These are phyloP conservation scores for Scutellaria barbata DNA, from an alignment of 257 asterid genomes.

Conservation along the genomic window DNA sequence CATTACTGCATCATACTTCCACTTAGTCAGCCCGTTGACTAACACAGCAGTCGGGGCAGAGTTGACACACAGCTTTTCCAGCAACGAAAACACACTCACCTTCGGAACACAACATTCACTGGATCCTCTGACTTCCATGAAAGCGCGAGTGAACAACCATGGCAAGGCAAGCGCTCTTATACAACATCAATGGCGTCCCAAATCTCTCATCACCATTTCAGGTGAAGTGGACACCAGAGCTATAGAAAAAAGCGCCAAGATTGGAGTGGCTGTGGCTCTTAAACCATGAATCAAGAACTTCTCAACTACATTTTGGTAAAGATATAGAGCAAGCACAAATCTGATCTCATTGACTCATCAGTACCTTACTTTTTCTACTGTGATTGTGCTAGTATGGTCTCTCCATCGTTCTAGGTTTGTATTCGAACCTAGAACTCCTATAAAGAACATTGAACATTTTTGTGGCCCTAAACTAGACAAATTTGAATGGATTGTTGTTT, in stretches of 20 bases:
- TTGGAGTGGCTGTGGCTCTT: slow-evolving; percentile 88
- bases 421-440: too few relatives aligned
- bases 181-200: slow-evolving; percentile 95
- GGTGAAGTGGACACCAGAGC: slow-evolving; percentile 98
- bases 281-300: slow-evolving; percentile 64
- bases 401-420: too few relatives aligned
- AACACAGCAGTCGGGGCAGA: slow-evolving; percentile 96
- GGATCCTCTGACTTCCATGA: slow-evolving; percentile 79
- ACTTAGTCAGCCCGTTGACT: slow-evolving; percentile 72
- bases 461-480: too few relatives aligned
- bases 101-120: slow-evolving; percentile 84
- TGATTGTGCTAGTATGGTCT: too few relatives aligned
- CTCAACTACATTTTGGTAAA: neutral
- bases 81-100: slow-evolving; percentile 81
- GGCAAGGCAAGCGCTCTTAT: slow-evolving; percentile 91
- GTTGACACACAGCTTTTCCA: slow-evolving; percentile 80
- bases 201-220: slow-evolving; percentile 82
- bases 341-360: slow-evolving; percentile 29
- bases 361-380: neutral
- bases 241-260: slow-evolving; percentile 87
- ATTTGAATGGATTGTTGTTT: too few relatives aligned
- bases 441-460: too few relatives aligned
- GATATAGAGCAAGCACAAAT: slow-evolving; percentile 45
- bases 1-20: slow-evolving; percentile 82
- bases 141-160: slow-evolving; percentile 80